Percentiles rank a stretch among this genome's conserved stretches.
These are phyloP conservation scores for Suhomyces chickasaworum DNA, from an alignment of 1,139 yeast species.

Conservation along the genomic window DNA sequence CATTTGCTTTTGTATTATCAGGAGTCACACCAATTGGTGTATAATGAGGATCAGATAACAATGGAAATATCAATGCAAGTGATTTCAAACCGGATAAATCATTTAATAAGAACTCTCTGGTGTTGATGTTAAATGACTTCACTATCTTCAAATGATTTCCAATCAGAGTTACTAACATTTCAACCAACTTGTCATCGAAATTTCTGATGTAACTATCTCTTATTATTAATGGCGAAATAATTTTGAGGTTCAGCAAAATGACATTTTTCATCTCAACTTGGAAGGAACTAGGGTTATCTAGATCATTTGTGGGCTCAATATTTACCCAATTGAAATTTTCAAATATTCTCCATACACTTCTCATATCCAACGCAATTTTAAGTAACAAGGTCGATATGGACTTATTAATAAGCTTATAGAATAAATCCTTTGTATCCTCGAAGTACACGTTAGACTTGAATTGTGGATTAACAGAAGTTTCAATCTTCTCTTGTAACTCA, in stretches of 20 bases:
- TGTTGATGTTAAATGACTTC: constrained; percentile 66
- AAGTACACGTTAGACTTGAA: constrained; percentile 44
- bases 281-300: constrained; percentile 53
- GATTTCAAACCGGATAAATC: constrained; percentile 69
- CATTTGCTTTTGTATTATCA: neutral
- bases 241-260: constrained; percentile 45
- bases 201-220: constrained; percentile 73
- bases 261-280: constrained; percentile 57
- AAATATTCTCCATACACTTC: constrained; percentile 83
- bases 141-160: constrained; percentile 57
- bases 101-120: constrained; percentile 78
- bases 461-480: constrained; percentile 44
- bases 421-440: constrained; percentile 57
- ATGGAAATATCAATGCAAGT: constrained; percentile 55
- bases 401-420: constrained; percentile 57
- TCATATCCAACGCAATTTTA: constrained; percentile 63
- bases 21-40: constrained; percentile 1
- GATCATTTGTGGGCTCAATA: constrained; percentile 50
- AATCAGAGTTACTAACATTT: constrained; percentile 59
- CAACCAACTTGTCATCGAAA: constrained; percentile 77
- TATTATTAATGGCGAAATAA: constrained; percentile 61
- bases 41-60: constrained; percentile 37
- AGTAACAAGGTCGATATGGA: constrained; percentile 59
- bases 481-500: constrained; percentile 71
- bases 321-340: constrained; percentile 75